Evolutionary conservation across 2,329 filamentous ascomycete genomes (phyloP), one percentile per base, ranked within the genome.

Genomic region (Arthrobotrys megalospora): DNA sequence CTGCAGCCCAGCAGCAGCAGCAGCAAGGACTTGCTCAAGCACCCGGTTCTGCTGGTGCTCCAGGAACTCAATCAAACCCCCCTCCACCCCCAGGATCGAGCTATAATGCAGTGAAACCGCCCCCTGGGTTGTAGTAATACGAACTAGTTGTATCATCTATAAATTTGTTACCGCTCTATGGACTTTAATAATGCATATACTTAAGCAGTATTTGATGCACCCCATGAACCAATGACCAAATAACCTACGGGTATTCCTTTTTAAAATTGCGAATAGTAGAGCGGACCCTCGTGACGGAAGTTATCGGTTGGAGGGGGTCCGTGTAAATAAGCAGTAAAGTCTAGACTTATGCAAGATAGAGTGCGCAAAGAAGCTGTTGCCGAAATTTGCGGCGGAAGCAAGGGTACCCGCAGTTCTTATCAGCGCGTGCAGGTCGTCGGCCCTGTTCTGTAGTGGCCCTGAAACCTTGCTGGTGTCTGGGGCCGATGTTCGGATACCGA

Each of bases 401-500:
- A 43, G 50, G 52, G 34, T 45, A 7, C 28, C 50, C 28, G 28
- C 34, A 38, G 38, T 58, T 53, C 24, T 48, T 36, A 28, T 53
- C 48, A 6, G 6, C 10, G 48, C 19, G 6, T 36, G 21, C 36
- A 32, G 36, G 10, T 16, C 5, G 11, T 12, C 2, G 36, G 24
- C 19, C 12, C 7, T 52, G 43, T 43, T 67, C 19, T 50, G n/a
- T 21, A 3, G 16, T 32, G 41, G 47, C 6, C 28, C 11, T 21
- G 28, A 36, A 58, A 58, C 53, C 34, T 58, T 58, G 34, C 41
- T 38, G 53, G 53, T 62, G 47, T 66, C 24, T 19, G 38, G 45
- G 50, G 73, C 73, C 73, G 73, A 77, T 77, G 66, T 77, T 77
- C 73, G 73, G 73, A 77, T 71, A 62, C 32, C 43, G 34, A 45